Evolutionary conservation across 495 filamentous ascomycete genomes (phyloP), one percentile per base, ranked within the genome.

Genomic region (Sordaria brevicollis): DNA sequence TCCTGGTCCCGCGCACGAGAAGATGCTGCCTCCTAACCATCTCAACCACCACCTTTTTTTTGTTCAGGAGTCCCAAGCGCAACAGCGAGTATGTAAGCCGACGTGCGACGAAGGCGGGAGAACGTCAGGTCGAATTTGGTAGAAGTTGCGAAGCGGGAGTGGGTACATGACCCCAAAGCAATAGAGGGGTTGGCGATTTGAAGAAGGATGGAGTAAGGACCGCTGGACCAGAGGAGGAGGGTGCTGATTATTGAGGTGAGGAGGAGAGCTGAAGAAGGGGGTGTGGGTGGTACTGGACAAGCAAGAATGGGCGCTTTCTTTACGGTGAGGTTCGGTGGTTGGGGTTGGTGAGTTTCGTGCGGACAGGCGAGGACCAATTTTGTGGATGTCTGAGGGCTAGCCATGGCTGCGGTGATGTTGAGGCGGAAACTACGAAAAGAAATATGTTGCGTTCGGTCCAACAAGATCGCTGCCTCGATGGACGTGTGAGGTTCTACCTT

Each of bases 131-230:
- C 15, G 13, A 39, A 39, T 7, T 39, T 68, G 31, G 71, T 67
- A 21, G 65, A 39, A 21, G 37, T 66, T 6, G 39, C 37, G 66
- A 73, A 68, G 36, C 71, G 69, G 29, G 71, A 70, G 71, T 73
- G 69, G 10, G 19, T 49, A 43, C 68, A 70, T 29, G 71, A 68
- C 13, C 71, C 69, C 2, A 66, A 35, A 17, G 71, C 71, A 5
- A 73, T 71, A 35, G 33, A 9, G 11, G 71, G 71, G 31, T 39
- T 17, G 68, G 71, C 68, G 36, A 73, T 29, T 25, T 73, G 69
- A 4, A 73, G 68, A 38, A 74, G 65, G 62, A 71, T 69, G 70
- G 72, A 41, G 39, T 62, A 29, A 29, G 67, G 65, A n/a, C 67
- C 62, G 66, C 70, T 57, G 62, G 66, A 65, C 70, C 70, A 76